Evolutionary conservation across 345 rosid genomes (phyloP), one percentile per base, ranked within the genome.

Genomic region (Durio zibethinus): DNA sequence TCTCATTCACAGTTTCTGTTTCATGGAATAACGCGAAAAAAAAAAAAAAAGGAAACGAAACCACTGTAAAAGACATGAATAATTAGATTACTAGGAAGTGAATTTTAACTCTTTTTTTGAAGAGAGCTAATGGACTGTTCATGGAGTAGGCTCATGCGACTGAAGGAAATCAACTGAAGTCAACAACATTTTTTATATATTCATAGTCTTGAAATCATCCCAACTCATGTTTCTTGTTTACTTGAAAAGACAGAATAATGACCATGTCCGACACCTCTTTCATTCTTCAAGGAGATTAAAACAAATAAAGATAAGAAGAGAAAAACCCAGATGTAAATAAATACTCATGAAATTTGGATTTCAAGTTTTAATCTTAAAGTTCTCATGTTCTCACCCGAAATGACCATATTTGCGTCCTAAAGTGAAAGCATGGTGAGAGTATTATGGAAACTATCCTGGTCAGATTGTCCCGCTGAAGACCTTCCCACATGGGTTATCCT

Each of bases 381-480:
- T 12, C 52, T 42, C 31, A 67, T 66, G 33, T 67, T 35, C 69
- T 64, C 72, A 67, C 36, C 72, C 53, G 27, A 23, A 70, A 71
- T 31, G 60, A 29, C 1, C 27, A 71, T n/a, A n/a, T 31, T 15
- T 31, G 25, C 5, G 52, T 47, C 25, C 42, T 52, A 85, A 16
- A 85, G 88, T 0, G 86, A 75, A 4, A 83, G 61, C 65, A 85
- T 40, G 38, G 80, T 74, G 74, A 85, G 80, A 20, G 83, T 76
- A 72, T 72, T 76, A 72, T 72, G 83, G 71, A 85, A 81, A 67
- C 62, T 77, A 15, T 83, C 82, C 48, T 83, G 80, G 4, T 83
- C 83, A 0, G 80, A 74, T 42, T 53, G 74, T 1, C 48, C 27
- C 10, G 74, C 15, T 4, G 81, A 75, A 27, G 71, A 48, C 29